These are phyloP conservation scores for Phytophthora fragariaefolia DNA, from an alignment of 352 stramenopile genomes.

Conservation along the genomic window DNA sequence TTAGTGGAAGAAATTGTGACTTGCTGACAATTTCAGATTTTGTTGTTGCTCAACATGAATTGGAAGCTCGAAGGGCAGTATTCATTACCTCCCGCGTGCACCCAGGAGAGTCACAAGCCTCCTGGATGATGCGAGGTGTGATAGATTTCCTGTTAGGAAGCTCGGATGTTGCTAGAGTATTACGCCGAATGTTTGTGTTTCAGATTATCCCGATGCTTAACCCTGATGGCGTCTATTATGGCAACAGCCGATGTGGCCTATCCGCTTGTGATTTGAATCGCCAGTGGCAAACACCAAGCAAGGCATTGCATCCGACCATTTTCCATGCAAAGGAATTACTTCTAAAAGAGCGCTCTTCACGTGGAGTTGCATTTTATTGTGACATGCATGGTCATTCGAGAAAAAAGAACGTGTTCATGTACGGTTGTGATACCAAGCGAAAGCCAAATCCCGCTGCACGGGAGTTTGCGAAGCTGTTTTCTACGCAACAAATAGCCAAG, in stretches of 20 bases:
- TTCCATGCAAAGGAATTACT: constrained; percentile 88
- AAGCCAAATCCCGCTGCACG: constrained; percentile 74
- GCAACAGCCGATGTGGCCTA: constrained; percentile 92
- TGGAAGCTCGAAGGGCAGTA: constrained; percentile 51
- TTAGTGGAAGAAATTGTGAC: constrained; percentile 67
- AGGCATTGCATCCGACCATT: constrained; percentile 87
- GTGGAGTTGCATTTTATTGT: constrained; percentile 85
- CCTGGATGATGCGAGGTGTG: constrained; percentile 94
- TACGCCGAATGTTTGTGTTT: constrained; percentile 92
- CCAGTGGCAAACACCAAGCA: constrained; percentile 83
- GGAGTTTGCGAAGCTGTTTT: constrained; percentile 76
- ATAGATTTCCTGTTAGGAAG: constrained; percentile 91
- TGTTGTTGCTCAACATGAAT: constrained; percentile 30
- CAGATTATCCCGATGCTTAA: constrained; percentile 95
- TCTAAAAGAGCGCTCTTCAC: constrained; percentile 47
- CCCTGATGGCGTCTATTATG: constrained; percentile 93
- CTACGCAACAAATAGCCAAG: constrained; percentile 69
- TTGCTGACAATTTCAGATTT: constrained; percentile 83
- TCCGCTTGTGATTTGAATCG: constrained; percentile 89
- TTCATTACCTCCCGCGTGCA: constrained; percentile 91
- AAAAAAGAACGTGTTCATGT: constrained; percentile 96
- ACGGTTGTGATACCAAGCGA: constrained; percentile 93
- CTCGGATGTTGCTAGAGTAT: constrained; percentile 55
- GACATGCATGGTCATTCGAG: constrained; percentile 93
- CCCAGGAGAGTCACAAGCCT: constrained; percentile 91